A percentile compares a stretch with the other conserved stretches of the same genome.
Evolutionary conservation across 139 green algal species (phyloP).

Genomic region (Edaphochlamys debaryana): DNA sequence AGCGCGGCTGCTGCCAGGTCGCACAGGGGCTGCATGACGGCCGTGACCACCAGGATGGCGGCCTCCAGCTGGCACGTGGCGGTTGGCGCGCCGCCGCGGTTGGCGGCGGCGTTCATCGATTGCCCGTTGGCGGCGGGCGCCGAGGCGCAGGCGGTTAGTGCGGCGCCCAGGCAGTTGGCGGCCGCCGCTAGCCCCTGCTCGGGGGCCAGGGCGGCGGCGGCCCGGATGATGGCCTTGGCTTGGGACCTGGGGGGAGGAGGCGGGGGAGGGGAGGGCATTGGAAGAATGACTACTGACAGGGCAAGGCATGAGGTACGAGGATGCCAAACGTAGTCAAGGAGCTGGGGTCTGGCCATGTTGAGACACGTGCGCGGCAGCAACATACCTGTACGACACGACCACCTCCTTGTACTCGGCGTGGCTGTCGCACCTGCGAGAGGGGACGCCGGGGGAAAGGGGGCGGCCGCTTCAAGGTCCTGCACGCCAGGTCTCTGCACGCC

Average conservation of each 20-base stretch:
- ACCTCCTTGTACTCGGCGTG: slow-evolving; percentile 30
- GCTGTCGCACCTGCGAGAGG: slow-evolving; percentile 10
- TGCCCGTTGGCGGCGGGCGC: not conserved
- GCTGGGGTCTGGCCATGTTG: no score
- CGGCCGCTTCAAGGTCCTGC: not conserved
- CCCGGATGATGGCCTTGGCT: slow-evolving; percentile 49
- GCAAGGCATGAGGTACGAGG: no score
- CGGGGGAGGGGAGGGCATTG: no score
- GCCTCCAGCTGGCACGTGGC: slow-evolving; percentile 35
- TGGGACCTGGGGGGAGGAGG: not conserved
- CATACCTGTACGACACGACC: slow-evolving; percentile 21
- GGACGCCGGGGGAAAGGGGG: not conserved
- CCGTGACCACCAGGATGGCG: slow-evolving; percentile 48
- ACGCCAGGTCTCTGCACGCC: not conserved
- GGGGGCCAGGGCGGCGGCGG: slow-evolving; percentile 44
- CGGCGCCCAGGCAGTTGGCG: slow-evolving; percentile 10
- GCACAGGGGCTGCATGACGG: slow-evolving; percentile 39
- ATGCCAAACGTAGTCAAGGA: no score
- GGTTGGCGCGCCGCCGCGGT: not conserved
- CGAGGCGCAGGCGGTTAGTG: not conserved
- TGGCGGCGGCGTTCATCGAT: not conserved
- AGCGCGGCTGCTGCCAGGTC: slow-evolving; percentile 32
- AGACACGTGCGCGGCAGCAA: no score
- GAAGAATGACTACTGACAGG: no score
- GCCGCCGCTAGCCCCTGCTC: slow-evolving; percentile 21